A percentile compares a stretch with the other conserved stretches of the same genome.
Evolutionary conservation across 768 basidiomycete genomes (phyloP).

Genomic region (Rhizopogon sp.): DNA sequence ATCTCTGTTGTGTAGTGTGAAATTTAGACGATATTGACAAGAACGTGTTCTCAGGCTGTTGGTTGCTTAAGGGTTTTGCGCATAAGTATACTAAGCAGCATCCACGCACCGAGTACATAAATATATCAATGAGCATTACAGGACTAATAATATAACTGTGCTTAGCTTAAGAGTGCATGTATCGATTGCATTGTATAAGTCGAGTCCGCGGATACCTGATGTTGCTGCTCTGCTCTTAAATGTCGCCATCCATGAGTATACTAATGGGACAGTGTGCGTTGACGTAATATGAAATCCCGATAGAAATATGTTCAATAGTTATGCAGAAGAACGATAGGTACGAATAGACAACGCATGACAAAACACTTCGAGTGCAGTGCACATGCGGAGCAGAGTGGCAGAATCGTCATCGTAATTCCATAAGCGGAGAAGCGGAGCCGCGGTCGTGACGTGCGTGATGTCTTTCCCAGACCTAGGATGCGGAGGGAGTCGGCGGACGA

Average conservation of each 20-base stretch:
- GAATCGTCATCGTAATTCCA: conserved; percentile 29
- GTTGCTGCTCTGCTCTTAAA: conserved; percentile 25
- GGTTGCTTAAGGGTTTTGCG: no score
- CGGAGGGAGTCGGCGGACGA: conserved; percentile 29
- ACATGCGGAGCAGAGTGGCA: conserved; percentile 29
- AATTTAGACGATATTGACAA: no score
- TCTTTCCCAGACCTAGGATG: conserved; percentile 37
- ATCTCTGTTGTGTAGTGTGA: no score
- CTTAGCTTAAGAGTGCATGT: no score
- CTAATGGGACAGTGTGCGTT: conserved; percentile 21
- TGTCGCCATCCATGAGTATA: conserved; percentile 25
- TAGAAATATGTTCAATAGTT: conserved; percentile 36
- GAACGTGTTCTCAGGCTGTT: no score
- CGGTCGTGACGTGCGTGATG: conserved; percentile 14
- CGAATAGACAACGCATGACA: conserved; percentile 27
- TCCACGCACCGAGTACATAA: no score
- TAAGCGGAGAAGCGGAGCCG: conserved; percentile 38
- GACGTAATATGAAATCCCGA: conserved; percentile 13
- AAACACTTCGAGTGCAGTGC: conserved; percentile 37
- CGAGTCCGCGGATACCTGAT: background rate
- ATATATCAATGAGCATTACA: no score
- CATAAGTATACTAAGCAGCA: no score
- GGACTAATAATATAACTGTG: no score
- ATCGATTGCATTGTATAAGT: conserved; percentile 9
- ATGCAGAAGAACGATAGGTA: conserved; percentile 22